phyloP scores from a whole-genome alignment of 2,329 filamentous ascomycete species.

The Aspergillus nomiae region DNA sequence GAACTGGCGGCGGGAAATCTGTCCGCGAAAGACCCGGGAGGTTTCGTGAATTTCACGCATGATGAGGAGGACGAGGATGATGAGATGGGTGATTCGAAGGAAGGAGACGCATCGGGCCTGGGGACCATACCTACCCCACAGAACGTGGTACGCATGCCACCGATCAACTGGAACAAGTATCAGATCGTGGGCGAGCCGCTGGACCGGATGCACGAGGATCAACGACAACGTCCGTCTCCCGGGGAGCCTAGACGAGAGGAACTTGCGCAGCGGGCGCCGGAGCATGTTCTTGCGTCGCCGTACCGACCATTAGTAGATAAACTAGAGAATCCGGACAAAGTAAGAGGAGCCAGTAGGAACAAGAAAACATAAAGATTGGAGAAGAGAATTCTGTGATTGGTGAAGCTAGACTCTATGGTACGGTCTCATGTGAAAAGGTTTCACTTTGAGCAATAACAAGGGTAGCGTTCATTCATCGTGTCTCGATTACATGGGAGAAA shows the following conservation, averaged over 20 bases:
- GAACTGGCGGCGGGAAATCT: slow-evolving; percentile 68
- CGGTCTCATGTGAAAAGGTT: neutral
- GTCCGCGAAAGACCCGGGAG: slow-evolving; percentile 39
- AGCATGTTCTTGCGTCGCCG: slow-evolving; percentile 58
- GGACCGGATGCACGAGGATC: slow-evolving; percentile 81
- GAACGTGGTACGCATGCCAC: slow-evolving; percentile 80
- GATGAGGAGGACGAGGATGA: slow-evolving; percentile 42
- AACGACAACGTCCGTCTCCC: slow-evolving; percentile 63
- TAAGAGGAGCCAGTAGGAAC: slow-evolving; percentile 33
- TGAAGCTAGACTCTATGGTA: slow-evolving; percentile 10
- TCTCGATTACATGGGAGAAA: neutral
- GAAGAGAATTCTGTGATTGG: slow-evolving; percentile 1
- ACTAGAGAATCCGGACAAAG: slow-evolving; percentile 40
- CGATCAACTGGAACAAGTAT: slow-evolving; percentile 94
- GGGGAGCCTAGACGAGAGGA: slow-evolving; percentile 44
- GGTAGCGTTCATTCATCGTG: slow-evolving; percentile 10
- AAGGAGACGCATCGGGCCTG: slow-evolving; percentile 47
- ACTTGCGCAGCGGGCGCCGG: slow-evolving; percentile 41
- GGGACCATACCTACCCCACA: slow-evolving; percentile 73
- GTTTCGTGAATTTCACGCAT: slow-evolving; percentile 40
- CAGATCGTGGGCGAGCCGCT: slow-evolving; percentile 82
- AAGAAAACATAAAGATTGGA: slow-evolving; percentile 31
- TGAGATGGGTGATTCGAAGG: slow-evolving; percentile 15
- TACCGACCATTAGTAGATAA: slow-evolving; percentile 62
- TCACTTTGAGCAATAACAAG: neutral